Evolutionary conservation across 2,329 filamentous ascomycete genomes (phyloP).

Genomic region (Sclerotinia subarctica): DNA sequence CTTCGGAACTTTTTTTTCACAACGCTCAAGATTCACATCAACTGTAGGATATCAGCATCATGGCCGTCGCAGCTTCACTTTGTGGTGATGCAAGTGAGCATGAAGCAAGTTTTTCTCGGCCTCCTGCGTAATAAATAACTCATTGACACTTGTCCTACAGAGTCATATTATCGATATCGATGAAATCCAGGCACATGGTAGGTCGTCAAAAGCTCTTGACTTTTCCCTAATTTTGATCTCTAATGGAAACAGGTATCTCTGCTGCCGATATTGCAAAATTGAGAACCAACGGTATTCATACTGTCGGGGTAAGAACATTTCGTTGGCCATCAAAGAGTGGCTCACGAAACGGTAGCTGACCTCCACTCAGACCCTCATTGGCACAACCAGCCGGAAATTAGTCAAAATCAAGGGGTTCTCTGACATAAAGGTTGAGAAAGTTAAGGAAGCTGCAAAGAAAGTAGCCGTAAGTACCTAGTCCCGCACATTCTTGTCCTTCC

Average conservation of each 20-base stretch:
- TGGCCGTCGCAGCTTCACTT: conserved; percentile 17
- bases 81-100: conserved; percentile 21
- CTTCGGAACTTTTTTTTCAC: background rate
- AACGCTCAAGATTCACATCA: background rate
- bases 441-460: conserved; percentile 61
- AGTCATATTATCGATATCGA: conserved; percentile 61
- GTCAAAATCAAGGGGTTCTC: conserved; percentile 68
- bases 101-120: background rate
- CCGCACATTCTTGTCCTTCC: background rate
- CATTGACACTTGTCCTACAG: conserved; percentile 4
- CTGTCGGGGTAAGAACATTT: conserved; percentile 52
- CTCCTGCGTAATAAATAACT: background rate
- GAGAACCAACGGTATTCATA: conserved; percentile 60
- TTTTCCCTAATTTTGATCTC: background rate
- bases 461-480: conserved; percentile 32
- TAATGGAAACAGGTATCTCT: conserved; percentile 50
- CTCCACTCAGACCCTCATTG: conserved; percentile 52
- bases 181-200: conserved; percentile 61
- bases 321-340: background rate
- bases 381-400: conserved; percentile 56
- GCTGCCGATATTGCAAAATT: conserved; percentile 64
- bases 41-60: background rate
- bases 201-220: conserved; percentile 9
- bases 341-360: background rate
- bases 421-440: conserved; percentile 67